A percentile compares a stretch with the other conserved stretches of the same genome.
Evolutionary conservation across 2,329 filamentous ascomycete genomes (phyloP).

Genomic region (Neocucurbitaria cava): DNA sequence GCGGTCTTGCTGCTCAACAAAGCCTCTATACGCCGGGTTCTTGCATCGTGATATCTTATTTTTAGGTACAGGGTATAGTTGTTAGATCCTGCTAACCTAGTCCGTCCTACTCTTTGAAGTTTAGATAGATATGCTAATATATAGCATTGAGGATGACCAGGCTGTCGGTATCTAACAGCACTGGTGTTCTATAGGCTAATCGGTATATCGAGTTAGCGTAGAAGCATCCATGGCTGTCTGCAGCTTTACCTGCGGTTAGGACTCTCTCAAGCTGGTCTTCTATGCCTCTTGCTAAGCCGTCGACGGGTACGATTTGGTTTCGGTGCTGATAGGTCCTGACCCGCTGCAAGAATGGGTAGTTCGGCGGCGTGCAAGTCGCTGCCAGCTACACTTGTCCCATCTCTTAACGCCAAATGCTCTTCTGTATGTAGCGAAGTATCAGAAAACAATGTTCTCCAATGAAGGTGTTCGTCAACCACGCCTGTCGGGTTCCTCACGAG

Average conservation of each 20-base stretch:
- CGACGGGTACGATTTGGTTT: constrained; percentile 16
- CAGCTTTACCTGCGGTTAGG: neutral
- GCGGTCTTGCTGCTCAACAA: too few species aligned
- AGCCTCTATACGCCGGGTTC: too few species aligned
- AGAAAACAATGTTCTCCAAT: constrained; percentile 15
- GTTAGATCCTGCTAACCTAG: too few species aligned
- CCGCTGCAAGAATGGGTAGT: constrained; percentile 25
- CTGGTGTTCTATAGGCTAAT: neutral
- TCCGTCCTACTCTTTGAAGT: too few species aligned
- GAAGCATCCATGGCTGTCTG: neutral
- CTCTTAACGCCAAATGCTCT: constrained; percentile 11
- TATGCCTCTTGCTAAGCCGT: constrained; percentile 29
- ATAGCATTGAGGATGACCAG: too few species aligned
- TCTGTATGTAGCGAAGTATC: constrained; percentile 15
- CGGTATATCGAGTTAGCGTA: too few species aligned
- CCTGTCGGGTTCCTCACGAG: constrained; percentile 19
- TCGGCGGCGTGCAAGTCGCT: constrained; percentile 20
- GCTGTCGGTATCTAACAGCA: too few species aligned
- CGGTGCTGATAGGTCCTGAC: constrained; percentile 7
- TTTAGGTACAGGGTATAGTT: too few species aligned
- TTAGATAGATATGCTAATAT: too few species aligned
- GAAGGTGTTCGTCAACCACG: constrained; percentile 13
- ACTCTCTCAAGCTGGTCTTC: constrained; percentile 16
- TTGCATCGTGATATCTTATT: too few species aligned
- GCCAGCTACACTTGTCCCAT: constrained; percentile 28